Evolutionary conservation across 2,329 filamentous ascomycete species (phyloP), one percentile per base, ranked within the genome.

Genomic region (Pestalotiopsis sp.): DNA sequence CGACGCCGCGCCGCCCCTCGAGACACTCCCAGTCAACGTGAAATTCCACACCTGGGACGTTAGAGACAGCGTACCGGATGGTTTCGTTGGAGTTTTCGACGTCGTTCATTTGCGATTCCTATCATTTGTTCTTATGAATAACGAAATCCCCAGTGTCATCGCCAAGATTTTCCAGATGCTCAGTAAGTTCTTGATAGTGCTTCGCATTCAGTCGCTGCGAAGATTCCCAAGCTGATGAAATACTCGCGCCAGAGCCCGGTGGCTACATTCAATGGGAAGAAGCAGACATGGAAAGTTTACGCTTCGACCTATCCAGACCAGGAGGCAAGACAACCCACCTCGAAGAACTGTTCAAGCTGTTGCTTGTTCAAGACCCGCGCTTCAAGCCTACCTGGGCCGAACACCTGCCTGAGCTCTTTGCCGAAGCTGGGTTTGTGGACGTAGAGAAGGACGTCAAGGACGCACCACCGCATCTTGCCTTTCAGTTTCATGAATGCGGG

Each of bases 251-350:
- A 74, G 72, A 71, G 60, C 70, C 72, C 2, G 71, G 73, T 14
- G 73, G 73, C 3, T 71, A 73, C 38, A 58, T 74, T 0, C 71
- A 75, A 64, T 74, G 73, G 71, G 70, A 36, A 7, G 73, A 75
- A 7, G 14, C 68, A 4, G 68, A 73, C n/a, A 31, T 67, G 2
- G 27, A 31, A 27, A 69, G 64, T 1, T 2, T 73, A 1, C 70
- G 71, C 14, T 23, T 71, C n/a, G 68, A 72, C 9, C 68, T 49
- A 27, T 41, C 70, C 12, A 66, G 56, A 9, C 65, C 68, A 0
- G 66, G 66, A 4, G 41, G 5, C 59, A 68, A 66, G 58, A 66
- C 67, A 0, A 66, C 71, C 9, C 49, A 67, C 25, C 49, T 71
- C 7, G 23, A 38, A 11, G 31, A 41, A 4, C 49, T 72, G 13